Base-by-base conservation (phyloP, 148 eudicot species). In the Polygonum maritimum region DNA sequence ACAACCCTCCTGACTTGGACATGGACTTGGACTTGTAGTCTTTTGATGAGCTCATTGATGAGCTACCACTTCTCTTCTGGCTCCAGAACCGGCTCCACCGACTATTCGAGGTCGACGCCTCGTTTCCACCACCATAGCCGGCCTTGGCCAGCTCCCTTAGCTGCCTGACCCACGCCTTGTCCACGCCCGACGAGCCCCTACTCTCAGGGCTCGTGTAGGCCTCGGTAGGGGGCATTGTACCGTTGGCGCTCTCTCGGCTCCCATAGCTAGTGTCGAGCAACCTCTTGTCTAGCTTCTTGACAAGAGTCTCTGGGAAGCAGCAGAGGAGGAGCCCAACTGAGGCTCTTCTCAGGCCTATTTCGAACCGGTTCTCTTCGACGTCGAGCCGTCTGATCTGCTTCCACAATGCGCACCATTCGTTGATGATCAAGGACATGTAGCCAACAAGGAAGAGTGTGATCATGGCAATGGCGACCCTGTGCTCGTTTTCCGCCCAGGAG, bases 101-200 rank as follows among this genome's bases (percentile, higher is more conserved):
- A 0, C 74, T 58, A 22, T 74, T 78, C 75, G 93, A 89, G 15
- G 86, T 82, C 3, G 92, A 89, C 65, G 97, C 88, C 76, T 94
- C 97, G 73, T 4, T 84, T 21, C 47, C 47, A 44, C 1, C 90
- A 40, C 83, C 73, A 73, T 88, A 88, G 78, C 98, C 87, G 7
- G 95, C 79, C 79, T 82, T 92, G 7, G 96, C 93, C 79, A 92
- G 77, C 76, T 89, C 95, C 76, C 97, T 86, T 31, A 95, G 74
- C 69, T 88, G 97, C 83, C 85, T 95, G 47, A 90, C 40, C 98
- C 98, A 95, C 18, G 94, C 90, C 65, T 54, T 89, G 26, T 92
- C 97, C 0, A 82, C 33, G 12, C 73, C 71, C 41, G 87, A 80
- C 4, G 96, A 84, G 77, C 85, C 83, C 78, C 92, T 76, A 76